phyloP scores from a whole-genome alignment of 768 basidiomycete genomes.

The Filobasidium floriforme region DNA sequence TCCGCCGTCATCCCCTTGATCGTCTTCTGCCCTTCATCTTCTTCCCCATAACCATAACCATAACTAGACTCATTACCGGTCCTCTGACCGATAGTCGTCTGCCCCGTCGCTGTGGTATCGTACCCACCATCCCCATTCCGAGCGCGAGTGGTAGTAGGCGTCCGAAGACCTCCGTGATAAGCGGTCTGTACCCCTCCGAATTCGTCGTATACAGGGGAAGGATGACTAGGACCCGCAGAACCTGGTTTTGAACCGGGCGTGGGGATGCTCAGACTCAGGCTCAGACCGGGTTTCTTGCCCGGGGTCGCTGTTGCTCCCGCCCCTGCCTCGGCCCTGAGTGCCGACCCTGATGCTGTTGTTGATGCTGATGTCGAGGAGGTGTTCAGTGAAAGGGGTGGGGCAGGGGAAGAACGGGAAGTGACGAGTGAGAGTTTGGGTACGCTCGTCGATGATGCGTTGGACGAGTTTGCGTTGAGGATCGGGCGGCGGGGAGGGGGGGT shows the following conservation, averaged over 20 bases:
- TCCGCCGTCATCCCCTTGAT: slow-evolving; percentile 23
- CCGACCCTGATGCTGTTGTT: no score
- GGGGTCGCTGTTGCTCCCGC: no score
- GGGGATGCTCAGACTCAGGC: neutral
- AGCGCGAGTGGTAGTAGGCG: slow-evolving; percentile 21
- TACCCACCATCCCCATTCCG: neutral
- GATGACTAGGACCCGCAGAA: neutral
- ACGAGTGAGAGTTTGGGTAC: neutral
- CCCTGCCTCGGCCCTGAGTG: no score
- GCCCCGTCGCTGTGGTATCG: neutral
- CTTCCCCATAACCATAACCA: neutral
- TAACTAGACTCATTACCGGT: neutral
- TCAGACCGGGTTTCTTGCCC: no score
- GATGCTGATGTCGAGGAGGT: neutral
- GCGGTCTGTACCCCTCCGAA: slow-evolving; percentile 29
- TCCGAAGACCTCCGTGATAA: slow-evolving; percentile 25
- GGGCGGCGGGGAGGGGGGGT: slow-evolving; percentile 1
- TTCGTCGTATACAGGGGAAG: slow-evolving; percentile 18
- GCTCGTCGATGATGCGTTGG: neutral
- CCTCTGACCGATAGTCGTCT: slow-evolving; percentile 4
- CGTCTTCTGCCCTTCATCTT: slow-evolving; percentile 17
- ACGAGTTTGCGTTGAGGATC: neutral
- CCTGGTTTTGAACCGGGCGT: neutral
- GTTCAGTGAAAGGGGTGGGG: no score
- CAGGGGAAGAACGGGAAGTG: neutral